Base-by-base conservation (phyloP, 2,329 filamentous ascomycete species). In the Xylariaceae sp. region DNA sequence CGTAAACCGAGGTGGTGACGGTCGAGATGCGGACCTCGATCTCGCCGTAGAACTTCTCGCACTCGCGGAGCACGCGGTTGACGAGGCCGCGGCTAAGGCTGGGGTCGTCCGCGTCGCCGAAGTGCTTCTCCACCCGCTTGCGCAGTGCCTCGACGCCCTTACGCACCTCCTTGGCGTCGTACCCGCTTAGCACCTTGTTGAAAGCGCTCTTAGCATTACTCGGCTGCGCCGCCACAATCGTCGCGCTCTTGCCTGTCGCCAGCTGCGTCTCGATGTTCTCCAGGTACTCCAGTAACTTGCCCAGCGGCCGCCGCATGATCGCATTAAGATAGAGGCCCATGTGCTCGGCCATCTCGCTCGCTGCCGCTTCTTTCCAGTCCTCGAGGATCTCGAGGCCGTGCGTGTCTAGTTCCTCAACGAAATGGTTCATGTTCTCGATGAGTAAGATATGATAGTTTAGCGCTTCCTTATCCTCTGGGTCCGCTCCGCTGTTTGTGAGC, bases 341-440 rank as follows among this genome's bases (percentile, higher is more conserved):
- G 72, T 98, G 95, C 74, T 96, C 92, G 50, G 83, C 79, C 73
- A 96, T 87, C 75, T 96, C 92, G 44, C 85, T 81, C 29, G 83
- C 79, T 1, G 93, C 95, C 54, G 89, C 88, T 40, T 87, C 84
- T 68, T 87, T 89, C 90, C 93, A 97, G 64, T 90, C 86, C 57
- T 90, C 86, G 3, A 98, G 81, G 0, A 96, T 86, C 7, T 89
- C 83, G 60, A 95, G 85, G 40, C 84, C 82, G 18, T 85, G 83
- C 16, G 88, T 81, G 64, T 96, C 91, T 7, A 96, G 89, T 73
- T 97, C 93, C 71, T 98, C 93, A 10, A 95, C 80, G 75, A 96
- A 98, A 74, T 96, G 92, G 70, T 97, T 96, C 92, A 97, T 97
- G 73, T 99, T 99, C 74, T 99, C 93, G 65, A 99, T 98, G 51